Evolutionary conservation across 495 filamentous ascomycete species (phyloP).

Genomic region (Chaetomium tenue): DNA sequence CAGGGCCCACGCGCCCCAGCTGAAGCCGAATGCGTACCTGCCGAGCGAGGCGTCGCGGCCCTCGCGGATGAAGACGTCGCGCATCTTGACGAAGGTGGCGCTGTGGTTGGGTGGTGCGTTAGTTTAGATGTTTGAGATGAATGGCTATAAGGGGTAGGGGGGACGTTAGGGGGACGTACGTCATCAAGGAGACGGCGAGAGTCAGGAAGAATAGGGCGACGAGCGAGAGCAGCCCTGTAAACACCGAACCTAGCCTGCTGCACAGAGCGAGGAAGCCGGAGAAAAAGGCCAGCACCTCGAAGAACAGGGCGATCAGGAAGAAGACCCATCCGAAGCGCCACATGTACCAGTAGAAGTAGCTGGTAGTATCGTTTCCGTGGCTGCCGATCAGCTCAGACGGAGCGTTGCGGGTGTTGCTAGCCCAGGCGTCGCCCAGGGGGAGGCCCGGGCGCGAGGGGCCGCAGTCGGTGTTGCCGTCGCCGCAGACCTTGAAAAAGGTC

Average conservation of each 20-base stretch:
- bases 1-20: constrained; percentile 73
- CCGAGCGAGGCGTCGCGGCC: constrained; percentile 63
- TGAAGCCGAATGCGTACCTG: constrained; percentile 75
- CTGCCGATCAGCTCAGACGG: constrained; percentile 45
- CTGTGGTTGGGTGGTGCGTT: constrained; percentile 10
- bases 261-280: constrained; percentile 51
- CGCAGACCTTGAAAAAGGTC: constrained; percentile 79
- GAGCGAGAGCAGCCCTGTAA: constrained; percentile 41
- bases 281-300: constrained; percentile 56
- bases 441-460: constrained; percentile 44
- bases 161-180: constrained; percentile 39
- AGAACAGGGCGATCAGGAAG: constrained; percentile 67
- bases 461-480: constrained; percentile 49
- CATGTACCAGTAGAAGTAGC: constrained; percentile 52
- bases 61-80: constrained; percentile 62
- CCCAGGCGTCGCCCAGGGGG: constrained; percentile 54
- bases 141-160: neutral
- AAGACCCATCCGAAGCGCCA: constrained; percentile 70
- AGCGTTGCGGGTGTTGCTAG: constrained; percentile 37
- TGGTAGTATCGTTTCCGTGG: constrained; percentile 50
- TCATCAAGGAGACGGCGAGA: constrained; percentile 53
- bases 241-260: constrained; percentile 48
- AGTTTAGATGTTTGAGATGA: neutral
- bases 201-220: constrained; percentile 47
- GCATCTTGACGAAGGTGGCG: constrained; percentile 71